Conservation (phyloP, 2,329 filamentous ascomycete genomes). For the Boeremia exigua region DNA sequence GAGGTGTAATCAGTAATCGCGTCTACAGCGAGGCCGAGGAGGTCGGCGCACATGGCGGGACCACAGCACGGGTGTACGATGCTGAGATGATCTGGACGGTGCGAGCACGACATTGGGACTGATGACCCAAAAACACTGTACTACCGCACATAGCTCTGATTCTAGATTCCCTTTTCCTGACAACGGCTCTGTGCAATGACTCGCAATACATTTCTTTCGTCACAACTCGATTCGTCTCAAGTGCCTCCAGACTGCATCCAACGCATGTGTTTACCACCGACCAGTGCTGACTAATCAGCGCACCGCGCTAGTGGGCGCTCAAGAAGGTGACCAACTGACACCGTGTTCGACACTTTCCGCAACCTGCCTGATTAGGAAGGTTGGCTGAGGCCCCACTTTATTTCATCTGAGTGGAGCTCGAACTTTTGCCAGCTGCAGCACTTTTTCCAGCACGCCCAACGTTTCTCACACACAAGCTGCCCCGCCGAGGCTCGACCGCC, state of each 20-base stretch:
- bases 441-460: background rate
- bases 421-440: constrained; percentile 19
- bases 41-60: too few species aligned
- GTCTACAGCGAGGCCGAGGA: background rate
- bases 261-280: too few species aligned
- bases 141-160: constrained; percentile 49
- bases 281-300: background rate
- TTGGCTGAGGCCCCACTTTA: constrained; percentile 10
- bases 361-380: background rate
- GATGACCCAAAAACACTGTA: constrained; percentile 40
- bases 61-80: constrained; percentile 25
- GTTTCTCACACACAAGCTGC: too few species aligned
- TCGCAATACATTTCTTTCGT: constrained; percentile 20
- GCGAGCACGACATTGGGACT: constrained; percentile 25
- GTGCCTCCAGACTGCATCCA: background rate
- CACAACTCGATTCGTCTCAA: background rate
- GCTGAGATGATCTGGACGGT: constrained; percentile 15
- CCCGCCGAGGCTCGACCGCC: too few species aligned
- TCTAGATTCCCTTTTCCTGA: constrained; percentile 43
- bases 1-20: background rate
- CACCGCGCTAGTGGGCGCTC: background rate
- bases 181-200: constrained; percentile 37
- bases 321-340: background rate
- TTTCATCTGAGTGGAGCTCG: constrained; percentile 26
- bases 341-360: background rate